These are phyloP conservation scores for Alloascoidea hylecoeti DNA, from an alignment of 805 yeast species.

Conservation along the genomic window DNA sequence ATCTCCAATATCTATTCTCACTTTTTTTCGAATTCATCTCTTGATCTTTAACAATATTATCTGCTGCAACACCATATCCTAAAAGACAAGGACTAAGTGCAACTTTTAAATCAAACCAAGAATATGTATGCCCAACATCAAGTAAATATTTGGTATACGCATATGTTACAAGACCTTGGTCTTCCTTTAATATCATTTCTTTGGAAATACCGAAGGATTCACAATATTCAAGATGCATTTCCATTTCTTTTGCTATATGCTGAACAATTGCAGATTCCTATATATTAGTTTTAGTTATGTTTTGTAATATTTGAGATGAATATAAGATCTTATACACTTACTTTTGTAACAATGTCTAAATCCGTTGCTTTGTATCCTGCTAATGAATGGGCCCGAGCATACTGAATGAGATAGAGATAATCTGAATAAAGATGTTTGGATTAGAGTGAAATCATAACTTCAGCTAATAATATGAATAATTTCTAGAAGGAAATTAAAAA, in stretches of 20 bases:
- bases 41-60: conserved; percentile 17
- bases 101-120: conserved; percentile 50
- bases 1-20: conserved; percentile 20
- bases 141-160: conserved; percentile 48
- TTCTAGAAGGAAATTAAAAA: too few species aligned
- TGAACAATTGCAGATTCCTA: conserved; percentile 32
- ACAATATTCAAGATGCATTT: conserved; percentile 38
- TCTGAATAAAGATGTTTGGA: conserved; percentile 36
- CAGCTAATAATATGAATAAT: too few species aligned
- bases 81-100: conserved; percentile 66
- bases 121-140: conserved; percentile 35
- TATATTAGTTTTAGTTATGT: not conserved
- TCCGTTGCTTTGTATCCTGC: conserved; percentile 52
- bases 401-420: conserved; percentile 53
- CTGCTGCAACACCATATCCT: conserved; percentile 55
- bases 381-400: conserved; percentile 49
- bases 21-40: conserved; percentile 11
- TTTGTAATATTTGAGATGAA: too few species aligned
- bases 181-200: conserved; percentile 27
- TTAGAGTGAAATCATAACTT: not conserved
- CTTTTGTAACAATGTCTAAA: conserved; percentile 30
- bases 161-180: conserved; percentile 40
- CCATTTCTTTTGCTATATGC: conserved; percentile 40
- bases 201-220: conserved; percentile 22
- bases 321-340: not conserved